Percentiles rank a stretch among this genome's conserved stretches.
These are phyloP conservation scores for Botrytis sinoallii DNA, from an alignment of 2,329 filamentous ascomycete species.

Conservation along the genomic window DNA sequence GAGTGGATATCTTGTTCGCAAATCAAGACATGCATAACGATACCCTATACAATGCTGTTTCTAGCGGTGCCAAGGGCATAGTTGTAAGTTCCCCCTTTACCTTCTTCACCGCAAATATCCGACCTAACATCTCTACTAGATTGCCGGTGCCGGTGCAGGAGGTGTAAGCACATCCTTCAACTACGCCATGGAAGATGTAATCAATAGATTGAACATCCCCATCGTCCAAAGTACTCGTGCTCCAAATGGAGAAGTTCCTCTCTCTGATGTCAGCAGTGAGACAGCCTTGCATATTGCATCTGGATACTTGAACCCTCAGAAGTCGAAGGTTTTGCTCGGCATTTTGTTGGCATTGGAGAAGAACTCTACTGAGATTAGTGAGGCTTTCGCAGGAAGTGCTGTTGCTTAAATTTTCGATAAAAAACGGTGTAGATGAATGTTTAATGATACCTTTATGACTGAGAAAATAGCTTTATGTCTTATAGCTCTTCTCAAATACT, in stretches of 20 bases:
- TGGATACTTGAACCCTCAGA: slow-evolving; percentile 55
- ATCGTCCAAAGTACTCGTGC: slow-evolving; percentile 52
- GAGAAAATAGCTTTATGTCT: not conserved
- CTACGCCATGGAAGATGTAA: slow-evolving; percentile 44
- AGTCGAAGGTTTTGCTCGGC: slow-evolving; percentile 50
- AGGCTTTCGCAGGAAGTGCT: slow-evolving; percentile 20
- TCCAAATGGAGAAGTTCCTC: slow-evolving; percentile 43
- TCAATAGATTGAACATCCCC: slow-evolving; percentile 46
- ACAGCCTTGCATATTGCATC: slow-evolving; percentile 42
- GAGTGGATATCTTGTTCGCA: slow-evolving; percentile 55
- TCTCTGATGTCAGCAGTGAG: slow-evolving; percentile 17
- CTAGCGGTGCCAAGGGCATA: slow-evolving; percentile 50
- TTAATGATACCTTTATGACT: not conserved
- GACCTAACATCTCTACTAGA: slow-evolving; percentile 25
- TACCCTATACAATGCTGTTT: slow-evolving; percentile 48
- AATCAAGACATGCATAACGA: slow-evolving; percentile 51
- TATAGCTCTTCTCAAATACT: not conserved
- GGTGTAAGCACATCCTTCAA: slow-evolving; percentile 44
- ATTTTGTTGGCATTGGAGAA: slow-evolving; percentile 28
- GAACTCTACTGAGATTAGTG: slow-evolving; percentile 28
- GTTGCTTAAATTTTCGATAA: not conserved
- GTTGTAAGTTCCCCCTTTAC: slow-evolving; percentile 37
- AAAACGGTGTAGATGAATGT: not conserved
- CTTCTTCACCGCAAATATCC: not conserved
- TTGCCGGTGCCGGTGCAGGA: slow-evolving; percentile 54